Base-by-base conservation (phyloP, 2,329 filamentous ascomycete species). In the Penicillium sp. region DNA sequence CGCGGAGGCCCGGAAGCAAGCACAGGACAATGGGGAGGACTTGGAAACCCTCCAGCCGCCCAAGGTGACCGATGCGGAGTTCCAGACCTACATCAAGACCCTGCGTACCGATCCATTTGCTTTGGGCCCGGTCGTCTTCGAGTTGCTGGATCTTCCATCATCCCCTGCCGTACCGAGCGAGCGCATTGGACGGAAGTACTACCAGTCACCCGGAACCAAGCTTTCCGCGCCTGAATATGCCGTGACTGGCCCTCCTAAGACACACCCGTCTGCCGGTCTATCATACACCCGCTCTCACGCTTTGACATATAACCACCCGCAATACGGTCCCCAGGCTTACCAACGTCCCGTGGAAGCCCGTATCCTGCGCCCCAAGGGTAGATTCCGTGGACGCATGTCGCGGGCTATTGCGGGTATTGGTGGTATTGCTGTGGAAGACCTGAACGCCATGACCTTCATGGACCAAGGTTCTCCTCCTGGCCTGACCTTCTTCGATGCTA, bases 231-330 rank as follows among this genome's bases (percentile, higher is more conserved):
- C 76, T 10, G 78, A 79, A 60, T 85, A 84, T 68, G 77, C 77
- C 37, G 69, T 74, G 35, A 73, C 73, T 30, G 84, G 83, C 2
- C 85, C 85, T 22, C 85, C 86, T 1, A 83, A 83, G 61, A 89
- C 88, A 8, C 88, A 90, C 74, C 88, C 88, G 2, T 88, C 85
- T 4, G 88, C 85, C 4, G 88, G 88, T 65, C 78, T 90, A 5
- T 84, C 85, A 15, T 89, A 90, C 72, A 77, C 85, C 3, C 83
- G 85, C 53, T 85, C 84, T 13, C 80, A 82, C 58, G 79, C 84
- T 24, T 79, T 84, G 69, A 76, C 86, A 49, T 78, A 82, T 67
- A 89, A 89, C 70, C 86, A 89, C 70, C 85, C 87, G 2, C 72
- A 83, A 33, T 84, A 84, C 67, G 88, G 88, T 4, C 88, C 88